Conservation (phyloP, 495 filamentous ascomycete genomes). For the Tuber indicum region DNA sequence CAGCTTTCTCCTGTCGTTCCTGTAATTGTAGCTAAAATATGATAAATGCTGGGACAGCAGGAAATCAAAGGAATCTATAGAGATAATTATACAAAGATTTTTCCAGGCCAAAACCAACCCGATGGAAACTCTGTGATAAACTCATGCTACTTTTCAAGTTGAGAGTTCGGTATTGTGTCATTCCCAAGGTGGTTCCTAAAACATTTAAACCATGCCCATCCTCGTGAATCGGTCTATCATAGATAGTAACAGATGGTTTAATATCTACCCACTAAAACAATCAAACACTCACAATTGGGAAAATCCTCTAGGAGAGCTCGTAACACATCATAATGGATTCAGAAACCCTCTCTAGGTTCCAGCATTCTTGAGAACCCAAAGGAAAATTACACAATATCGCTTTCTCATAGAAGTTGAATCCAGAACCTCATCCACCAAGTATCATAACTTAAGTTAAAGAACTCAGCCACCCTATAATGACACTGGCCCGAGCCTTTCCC, state of each 20-base stretch:
- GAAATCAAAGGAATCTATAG: background rate
- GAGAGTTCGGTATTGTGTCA: background rate
- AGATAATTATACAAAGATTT: background rate
- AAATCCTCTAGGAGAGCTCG: background rate
- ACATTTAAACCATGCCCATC: background rate
- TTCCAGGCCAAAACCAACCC: background rate
- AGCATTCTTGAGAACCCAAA: background rate
- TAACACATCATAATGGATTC: background rate
- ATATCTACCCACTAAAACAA: background rate
- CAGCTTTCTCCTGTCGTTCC: background rate
- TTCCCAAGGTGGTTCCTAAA: background rate
- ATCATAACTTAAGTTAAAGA: too few species aligned
- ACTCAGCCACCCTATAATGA: background rate
- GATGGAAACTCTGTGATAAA: background rate
- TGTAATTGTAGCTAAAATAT: background rate
- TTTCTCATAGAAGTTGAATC: background rate
- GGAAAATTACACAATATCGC: background rate
- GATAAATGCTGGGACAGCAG: background rate
- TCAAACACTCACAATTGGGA: background rate
- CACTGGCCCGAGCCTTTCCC: background rate
- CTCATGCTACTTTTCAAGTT: background rate
- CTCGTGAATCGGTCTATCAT: too few species aligned
- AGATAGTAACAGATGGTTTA: background rate
- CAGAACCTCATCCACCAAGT: background rate
- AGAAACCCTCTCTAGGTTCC: background rate